Base-by-base conservation (phyloP, 805 yeast species). In the Blastobotrys chiropterorum region DNA sequence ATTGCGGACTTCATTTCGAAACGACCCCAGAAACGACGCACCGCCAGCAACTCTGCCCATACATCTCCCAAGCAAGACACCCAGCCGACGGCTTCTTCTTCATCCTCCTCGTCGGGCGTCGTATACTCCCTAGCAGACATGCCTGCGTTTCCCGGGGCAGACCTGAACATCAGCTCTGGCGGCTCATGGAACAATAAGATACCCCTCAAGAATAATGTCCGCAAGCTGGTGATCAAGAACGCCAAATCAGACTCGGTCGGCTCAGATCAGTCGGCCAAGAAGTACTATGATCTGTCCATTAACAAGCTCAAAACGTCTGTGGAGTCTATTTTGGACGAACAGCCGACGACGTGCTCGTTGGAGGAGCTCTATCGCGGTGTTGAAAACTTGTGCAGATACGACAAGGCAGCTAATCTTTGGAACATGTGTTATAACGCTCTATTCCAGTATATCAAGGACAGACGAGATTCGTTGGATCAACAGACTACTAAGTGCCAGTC, bases 361-460 rank as follows among this genome's bases (percentile, higher is more conserved):
- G 69, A 65, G 40, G 64, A 56, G 31, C 59, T 65, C 11, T 65
- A 65, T 46, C 57, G 66, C 11, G 60, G 64, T 11, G 67, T 62
- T 13, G 69, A 64, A 54, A 58, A 59, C 47, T 55, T 66, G 7
- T 62, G 65, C 50, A 57, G 67, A 7, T 57, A 55, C 26, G 65
- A 56, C 46, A 57, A 53, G 46, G 56, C 60, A 8, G 44, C 50
- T 22, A 53, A 50, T 20, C 50, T 65, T 7, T 60, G 64, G 62
- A 53, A 53, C 26, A 41, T 53, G 42, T 53, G 62, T 47, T 39
- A 39, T 44, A 39, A 50, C 21, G 53, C 53, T 30, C 46, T 61
- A 49, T 20, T 40, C 16, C 21, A 41, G 11, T 53, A 56, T 44
- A 46, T 60, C 21, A 19, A 38, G 26, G 21, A 17, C 17, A 26